Percentiles rank a stretch among this genome's conserved stretches.
phyloP scores from a whole-genome alignment of 192 early-diverging fungal genomes.

The Pilobolus umbonatus region DNA sequence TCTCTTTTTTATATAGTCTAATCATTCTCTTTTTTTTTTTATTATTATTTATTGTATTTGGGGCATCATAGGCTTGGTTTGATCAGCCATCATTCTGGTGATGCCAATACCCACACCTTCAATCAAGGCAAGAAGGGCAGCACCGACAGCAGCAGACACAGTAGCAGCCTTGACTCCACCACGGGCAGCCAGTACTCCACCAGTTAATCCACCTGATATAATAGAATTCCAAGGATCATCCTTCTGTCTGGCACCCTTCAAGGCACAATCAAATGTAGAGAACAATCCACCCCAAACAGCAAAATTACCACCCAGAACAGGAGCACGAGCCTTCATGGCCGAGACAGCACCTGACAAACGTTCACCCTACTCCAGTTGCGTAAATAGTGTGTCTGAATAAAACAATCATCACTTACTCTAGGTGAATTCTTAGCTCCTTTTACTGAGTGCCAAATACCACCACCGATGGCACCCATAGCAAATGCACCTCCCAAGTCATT shows the following conservation, averaged over 20 bases:
- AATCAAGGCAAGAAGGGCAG: constrained; percentile 88
- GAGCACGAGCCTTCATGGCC: constrained; percentile 89
- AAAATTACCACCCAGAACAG: constrained; percentile 96
- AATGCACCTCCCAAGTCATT: constrained; percentile 86
- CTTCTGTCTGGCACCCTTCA: constrained; percentile 92
- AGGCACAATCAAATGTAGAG: constrained; percentile 92
- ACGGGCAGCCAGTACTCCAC: constrained; percentile 90
- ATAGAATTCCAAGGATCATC: constrained; percentile 99
- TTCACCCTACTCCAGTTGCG: constrained; percentile 76
- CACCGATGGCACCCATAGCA: constrained; percentile 94
- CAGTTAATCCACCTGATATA: constrained; percentile 88
- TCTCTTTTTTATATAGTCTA: too few species aligned
- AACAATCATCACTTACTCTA: constrained; percentile 46
- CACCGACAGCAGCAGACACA: constrained; percentile 88
- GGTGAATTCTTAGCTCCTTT: constrained; percentile 99
- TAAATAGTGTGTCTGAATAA: background rate
- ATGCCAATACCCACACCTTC: constrained; percentile 91
- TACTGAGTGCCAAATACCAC: constrained; percentile 94
- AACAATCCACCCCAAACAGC: constrained; percentile 99
- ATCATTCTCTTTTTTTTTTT: too few species aligned
- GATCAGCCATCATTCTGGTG: constrained; percentile 59
- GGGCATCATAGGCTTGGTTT: constrained; percentile 51
- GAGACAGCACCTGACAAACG: constrained; percentile 81
- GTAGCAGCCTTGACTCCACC: constrained; percentile 73
- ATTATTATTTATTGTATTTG: too few species aligned